Percentiles rank a stretch among this genome's conserved stretches.
phyloP scores from a whole-genome alignment of 495 filamentous ascomycete genomes.

The Bombardia bombarda region DNA sequence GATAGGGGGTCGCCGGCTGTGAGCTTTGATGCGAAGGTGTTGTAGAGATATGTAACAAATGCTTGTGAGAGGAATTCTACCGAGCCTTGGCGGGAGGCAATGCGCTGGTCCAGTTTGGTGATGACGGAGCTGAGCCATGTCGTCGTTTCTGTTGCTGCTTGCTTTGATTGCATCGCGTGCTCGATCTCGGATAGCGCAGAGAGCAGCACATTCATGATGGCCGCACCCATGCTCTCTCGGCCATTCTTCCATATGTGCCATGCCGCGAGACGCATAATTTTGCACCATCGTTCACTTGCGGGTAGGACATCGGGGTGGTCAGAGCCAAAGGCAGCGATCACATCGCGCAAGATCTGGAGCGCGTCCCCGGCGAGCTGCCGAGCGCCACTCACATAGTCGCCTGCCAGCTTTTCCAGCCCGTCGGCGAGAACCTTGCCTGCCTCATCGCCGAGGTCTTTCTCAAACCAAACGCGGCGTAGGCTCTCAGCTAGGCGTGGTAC shows the following conservation, averaged over 20 bases:
- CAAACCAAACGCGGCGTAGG: constrained; percentile 50
- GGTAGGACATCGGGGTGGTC: not conserved
- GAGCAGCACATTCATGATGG: constrained; percentile 46
- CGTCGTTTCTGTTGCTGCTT: not conserved
- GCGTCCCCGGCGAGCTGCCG: constrained; percentile 46
- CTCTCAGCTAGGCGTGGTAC: constrained; percentile 52
- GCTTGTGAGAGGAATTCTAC: constrained; percentile 25
- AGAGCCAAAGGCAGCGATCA: constrained; percentile 20
- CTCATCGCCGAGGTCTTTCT: constrained; percentile 30
- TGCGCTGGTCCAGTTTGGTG: constrained; percentile 7
- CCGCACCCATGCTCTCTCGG: constrained; percentile 54
- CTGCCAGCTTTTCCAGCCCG: constrained; percentile 38
- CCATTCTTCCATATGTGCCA: constrained; percentile 61
- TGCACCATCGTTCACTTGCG: constrained; percentile 41
- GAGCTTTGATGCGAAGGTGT: constrained; percentile 7
- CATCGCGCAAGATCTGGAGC: constrained; percentile 36
- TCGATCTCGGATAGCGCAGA: constrained; percentile 31
- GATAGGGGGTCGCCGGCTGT: constrained; percentile 23
- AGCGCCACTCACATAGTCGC: constrained; percentile 50
- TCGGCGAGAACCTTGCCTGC: constrained; percentile 35
- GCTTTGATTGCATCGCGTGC: not conserved
- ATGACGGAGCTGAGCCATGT: not conserved
- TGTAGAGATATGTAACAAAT: constrained; percentile 19
- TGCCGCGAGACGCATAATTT: constrained; percentile 42
- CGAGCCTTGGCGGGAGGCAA: constrained; percentile 6